phyloP scores from a whole-genome alignment of 176 grass and related monocot species.

The Hsuehochloa calcarea region DNA sequence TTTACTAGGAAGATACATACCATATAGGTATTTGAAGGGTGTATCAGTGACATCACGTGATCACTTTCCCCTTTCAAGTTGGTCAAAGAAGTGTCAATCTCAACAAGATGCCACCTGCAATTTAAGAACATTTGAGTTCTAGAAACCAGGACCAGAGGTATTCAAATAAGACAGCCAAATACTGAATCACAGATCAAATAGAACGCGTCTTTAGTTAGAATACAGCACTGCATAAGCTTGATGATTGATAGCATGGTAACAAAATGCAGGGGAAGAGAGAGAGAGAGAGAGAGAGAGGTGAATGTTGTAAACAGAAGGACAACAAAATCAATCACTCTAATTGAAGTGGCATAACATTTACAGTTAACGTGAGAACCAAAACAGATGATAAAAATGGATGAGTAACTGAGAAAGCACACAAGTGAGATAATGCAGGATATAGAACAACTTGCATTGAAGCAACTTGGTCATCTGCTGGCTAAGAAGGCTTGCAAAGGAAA shows the following conservation, averaged over 20 bases:
- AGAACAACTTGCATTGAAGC: neutral
- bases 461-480: neutral
- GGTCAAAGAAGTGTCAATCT: constrained; percentile 75
- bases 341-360: neutral
- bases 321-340: neutral
- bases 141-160: too few species aligned
- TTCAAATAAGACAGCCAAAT: too few species aligned
- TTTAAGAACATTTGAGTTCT: too few species aligned
- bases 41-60: constrained; percentile 80
- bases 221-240: neutral
- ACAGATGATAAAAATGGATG: neutral
- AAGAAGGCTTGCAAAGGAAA: constrained; percentile 1
- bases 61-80: constrained; percentile 71
- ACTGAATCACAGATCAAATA: too few species aligned
- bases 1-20: constrained; percentile 42
- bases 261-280: neutral
- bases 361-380: neutral
- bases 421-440: neutral
- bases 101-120: constrained; percentile 84
- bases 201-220: neutral
- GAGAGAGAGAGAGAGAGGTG: too few species aligned
- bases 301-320: neutral
- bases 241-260: neutral
- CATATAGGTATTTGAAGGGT: constrained; percentile 95
- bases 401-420: neutral